These are phyloP conservation scores for Lasiosphaeria hispida DNA, from an alignment of 495 filamentous ascomycete genomes.

Conservation along the genomic window DNA sequence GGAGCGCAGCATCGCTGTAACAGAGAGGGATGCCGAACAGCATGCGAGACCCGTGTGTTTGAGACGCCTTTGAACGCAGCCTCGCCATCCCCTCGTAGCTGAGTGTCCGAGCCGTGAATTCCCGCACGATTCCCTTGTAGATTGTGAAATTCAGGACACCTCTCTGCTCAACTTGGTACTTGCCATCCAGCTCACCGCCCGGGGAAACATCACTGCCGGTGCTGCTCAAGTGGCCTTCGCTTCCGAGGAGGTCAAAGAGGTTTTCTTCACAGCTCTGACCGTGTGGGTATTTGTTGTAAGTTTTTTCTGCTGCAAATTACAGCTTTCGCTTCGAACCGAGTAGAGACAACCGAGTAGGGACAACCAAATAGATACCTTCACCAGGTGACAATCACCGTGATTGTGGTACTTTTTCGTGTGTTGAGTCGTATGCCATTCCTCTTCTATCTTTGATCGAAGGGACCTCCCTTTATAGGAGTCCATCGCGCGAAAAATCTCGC, in stretches of 20 bases:
- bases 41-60: background rate
- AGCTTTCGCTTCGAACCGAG: too few species aligned
- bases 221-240: background rate
- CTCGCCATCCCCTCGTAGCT: conserved; percentile 1
- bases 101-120: background rate
- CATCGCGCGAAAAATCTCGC: too few species aligned
- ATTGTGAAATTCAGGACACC: background rate
- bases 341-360: too few species aligned
- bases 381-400: too few species aligned
- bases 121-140: background rate
- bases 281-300: too few species aligned
- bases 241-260: background rate
- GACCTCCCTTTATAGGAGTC: too few species aligned
- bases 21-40: background rate
- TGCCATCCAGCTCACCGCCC: background rate
- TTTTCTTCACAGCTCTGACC: background rate
- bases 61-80: background rate
- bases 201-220: background rate
- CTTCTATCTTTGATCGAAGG: too few species aligned
- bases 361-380: too few species aligned
- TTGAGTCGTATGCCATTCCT: too few species aligned
- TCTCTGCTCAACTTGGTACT: background rate
- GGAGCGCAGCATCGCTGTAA: background rate
- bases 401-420: too few species aligned
- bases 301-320: too few species aligned